Percentiles rank a stretch among this genome's conserved stretches.
These are phyloP conservation scores for Ceratocystis ficicola DNA, from an alignment of 2,329 filamentous ascomycete genomes.

Conservation along the genomic window DNA sequence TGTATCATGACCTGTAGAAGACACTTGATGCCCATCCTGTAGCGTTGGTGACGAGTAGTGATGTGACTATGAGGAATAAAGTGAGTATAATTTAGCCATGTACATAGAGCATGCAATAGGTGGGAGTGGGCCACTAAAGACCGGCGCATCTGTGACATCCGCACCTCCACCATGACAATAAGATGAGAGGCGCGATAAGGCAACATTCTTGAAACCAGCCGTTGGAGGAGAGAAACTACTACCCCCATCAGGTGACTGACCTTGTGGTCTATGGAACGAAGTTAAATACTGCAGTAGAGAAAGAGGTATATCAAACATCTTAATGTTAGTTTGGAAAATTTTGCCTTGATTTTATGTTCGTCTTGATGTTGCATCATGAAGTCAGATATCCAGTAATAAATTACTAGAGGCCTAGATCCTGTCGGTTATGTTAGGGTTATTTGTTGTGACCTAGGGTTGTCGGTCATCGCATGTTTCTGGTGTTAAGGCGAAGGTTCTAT, in stretches of 20 bases:
- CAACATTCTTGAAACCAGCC: slow-evolving; percentile 11
- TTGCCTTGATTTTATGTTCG: too few species aligned
- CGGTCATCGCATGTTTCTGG: too few species aligned
- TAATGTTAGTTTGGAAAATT: not conserved
- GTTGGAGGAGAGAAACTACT: slow-evolving; percentile 3
- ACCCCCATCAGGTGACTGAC: not conserved
- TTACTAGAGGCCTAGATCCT: too few species aligned
- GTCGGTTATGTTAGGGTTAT: too few species aligned
- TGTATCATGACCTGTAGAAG: slow-evolving; percentile 8
- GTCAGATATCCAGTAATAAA: too few species aligned
- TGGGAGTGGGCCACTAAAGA: slow-evolving; percentile 41
- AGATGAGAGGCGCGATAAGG: slow-evolving; percentile 15
- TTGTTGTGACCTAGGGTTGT: rapidly evolving
- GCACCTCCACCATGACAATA: not conserved
- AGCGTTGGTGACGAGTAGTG: slow-evolving; percentile 21
- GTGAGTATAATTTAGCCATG: not conserved
- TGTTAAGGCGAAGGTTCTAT: too few species aligned
- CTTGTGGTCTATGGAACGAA: not conserved
- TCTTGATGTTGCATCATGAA: too few species aligned
- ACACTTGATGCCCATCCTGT: slow-evolving; percentile 5
- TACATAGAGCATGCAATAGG: slow-evolving; percentile 38
- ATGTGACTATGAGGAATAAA: slow-evolving; percentile 25
- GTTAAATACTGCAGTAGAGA: slow-evolving; percentile 9
- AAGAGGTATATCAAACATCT: slow-evolving; percentile 19
- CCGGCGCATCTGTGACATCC: slow-evolving; percentile 24